A percentile compares a stretch with the other conserved stretches of the same genome.
These are phyloP conservation scores for Solanum hybrid DNA, from an alignment of 305 asterid species.

Conservation along the genomic window DNA sequence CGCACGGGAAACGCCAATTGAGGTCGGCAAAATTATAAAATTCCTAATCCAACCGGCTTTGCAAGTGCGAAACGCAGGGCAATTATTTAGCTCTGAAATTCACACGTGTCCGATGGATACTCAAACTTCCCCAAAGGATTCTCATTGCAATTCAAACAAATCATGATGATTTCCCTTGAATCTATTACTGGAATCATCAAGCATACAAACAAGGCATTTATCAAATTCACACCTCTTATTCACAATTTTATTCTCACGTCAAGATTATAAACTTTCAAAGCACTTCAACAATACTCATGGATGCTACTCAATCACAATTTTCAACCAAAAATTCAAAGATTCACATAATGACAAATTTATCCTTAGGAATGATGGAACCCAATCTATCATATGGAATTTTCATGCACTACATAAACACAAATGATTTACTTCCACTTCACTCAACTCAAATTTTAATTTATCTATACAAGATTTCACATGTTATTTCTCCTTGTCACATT, in stretches of 20 bases:
- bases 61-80: neutral
- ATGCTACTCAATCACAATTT: neutral
- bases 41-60: too few relatives aligned
- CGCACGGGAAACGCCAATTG: neutral
- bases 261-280: neutral
- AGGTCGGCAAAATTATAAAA: too few relatives aligned
- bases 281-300: neutral
- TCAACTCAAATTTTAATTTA: too few relatives aligned
- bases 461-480: neutral
- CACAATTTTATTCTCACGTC: neutral
- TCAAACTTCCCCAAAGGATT: neutral
- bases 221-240: neutral
- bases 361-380: neutral
- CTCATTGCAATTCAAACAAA: neutral
- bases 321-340: neutral
- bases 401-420: neutral
- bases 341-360: neutral
- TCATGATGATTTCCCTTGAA: neutral
- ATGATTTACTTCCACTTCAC: neutral
- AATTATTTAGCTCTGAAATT: too few relatives aligned
- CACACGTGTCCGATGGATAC: neutral
- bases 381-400: neutral
- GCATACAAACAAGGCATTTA: neutral
- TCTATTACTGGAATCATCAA: neutral
- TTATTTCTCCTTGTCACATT: neutral